Evolutionary conservation across 768 basidiomycete species (phyloP), one percentile per base, ranked within the genome.

Genomic region (Melanogaster broomeanus): DNA sequence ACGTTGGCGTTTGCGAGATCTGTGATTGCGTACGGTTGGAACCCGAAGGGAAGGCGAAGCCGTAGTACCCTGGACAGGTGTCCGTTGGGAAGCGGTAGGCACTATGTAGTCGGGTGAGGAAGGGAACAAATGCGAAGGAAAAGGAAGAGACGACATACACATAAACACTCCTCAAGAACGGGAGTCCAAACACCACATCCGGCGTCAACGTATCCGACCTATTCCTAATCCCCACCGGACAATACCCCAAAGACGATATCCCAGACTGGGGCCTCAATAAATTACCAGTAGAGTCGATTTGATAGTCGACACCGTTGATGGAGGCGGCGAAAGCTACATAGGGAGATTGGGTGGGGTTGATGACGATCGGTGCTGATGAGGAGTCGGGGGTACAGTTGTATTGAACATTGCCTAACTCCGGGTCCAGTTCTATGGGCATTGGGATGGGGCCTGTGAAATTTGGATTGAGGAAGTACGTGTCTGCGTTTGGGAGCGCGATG

Each of bases 231-330:
- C 64, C 63, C 15, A 69, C 55, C 12, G 61, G 61, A 44, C 66
- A 68, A 34, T 19, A 52, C 0, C 53, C 57, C 0, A 11, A 0
- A 12, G 39, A 9, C 1, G 30, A 22, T 3, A 11, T n/a, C 1
- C n/a, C 2, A 10, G 45, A 24, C 16, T 10, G 9, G 0, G 65
- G 66, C 9, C 66, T 46, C 16, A 67, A 40, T 13, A 64, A 49
- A 21, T 59, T 68, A 31, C 48, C 42, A 1, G 45, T 22, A 0
- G 67, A 64, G 42, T 70, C 68, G 8, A 68, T 59, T 31, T 38
- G 63, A 49, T 68, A 68, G 40, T 68, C 68, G 21, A 70, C 55
- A 6, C 67, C 68, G 18, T 70, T 68, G 55, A 68, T 70, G 1
- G 63, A 66, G 21, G 49, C 47, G 8, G 62, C 59, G n/a, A 68